A percentile compares a stretch with the other conserved stretches of the same genome.
These are phyloP conservation scores for Collybia nuda DNA, from an alignment of 768 basidiomycete species.

Conservation along the genomic window DNA sequence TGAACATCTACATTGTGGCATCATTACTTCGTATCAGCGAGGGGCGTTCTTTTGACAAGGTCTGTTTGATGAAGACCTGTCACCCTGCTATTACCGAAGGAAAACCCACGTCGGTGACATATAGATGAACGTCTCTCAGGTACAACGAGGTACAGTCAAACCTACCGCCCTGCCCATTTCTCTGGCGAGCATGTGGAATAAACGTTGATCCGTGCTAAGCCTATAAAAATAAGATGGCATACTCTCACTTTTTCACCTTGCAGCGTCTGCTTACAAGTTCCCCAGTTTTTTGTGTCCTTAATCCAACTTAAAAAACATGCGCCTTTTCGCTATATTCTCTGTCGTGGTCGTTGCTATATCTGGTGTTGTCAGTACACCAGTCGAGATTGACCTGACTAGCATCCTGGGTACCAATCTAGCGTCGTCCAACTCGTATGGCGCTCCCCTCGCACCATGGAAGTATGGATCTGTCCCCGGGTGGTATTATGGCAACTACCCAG, in stretches of 20 bases:
- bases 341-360: not conserved
- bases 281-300: not conserved
- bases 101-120: no score
- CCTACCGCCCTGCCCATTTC: no score
- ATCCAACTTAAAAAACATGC: not conserved
- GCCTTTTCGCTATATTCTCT: not conserved
- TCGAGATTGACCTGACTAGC: constrained; percentile 1
- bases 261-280: not conserved
- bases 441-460: constrained; percentile 33
- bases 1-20: not conserved
- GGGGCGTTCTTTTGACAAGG: no score
- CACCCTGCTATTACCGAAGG: no score
- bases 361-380: constrained; percentile 1
- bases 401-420: constrained; percentile 11
- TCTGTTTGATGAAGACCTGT: no score
- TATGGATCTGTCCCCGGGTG: constrained; percentile 29
- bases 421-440: constrained; percentile 27
- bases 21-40: not conserved
- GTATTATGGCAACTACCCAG: constrained; percentile 33
- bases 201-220: not conserved
- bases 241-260: not conserved
- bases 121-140: no score
- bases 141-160: no score
- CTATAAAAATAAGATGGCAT: not conserved
- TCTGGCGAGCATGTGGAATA: no score